Percentiles rank a stretch among this genome's conserved stretches.
phyloP scores from a whole-genome alignment of 2,329 filamentous ascomycete genomes.

The Cercospora beticola region DNA sequence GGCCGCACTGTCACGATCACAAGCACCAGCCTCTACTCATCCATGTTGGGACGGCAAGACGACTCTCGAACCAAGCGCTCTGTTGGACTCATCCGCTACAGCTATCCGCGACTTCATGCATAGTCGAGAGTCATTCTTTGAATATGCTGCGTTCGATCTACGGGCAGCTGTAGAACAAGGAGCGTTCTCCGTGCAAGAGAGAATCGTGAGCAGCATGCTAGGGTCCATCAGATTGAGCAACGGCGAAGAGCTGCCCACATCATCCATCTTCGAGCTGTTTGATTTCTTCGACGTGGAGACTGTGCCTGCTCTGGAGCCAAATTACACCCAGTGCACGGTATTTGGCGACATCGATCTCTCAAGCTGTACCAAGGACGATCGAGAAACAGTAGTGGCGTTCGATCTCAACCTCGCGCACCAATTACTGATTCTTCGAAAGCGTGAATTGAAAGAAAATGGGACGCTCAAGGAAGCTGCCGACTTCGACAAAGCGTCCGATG shows the following conservation, averaged over 20 bases:
- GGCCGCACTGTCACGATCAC: slow-evolving; percentile 71
- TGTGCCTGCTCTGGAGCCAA: slow-evolving; percentile 43
- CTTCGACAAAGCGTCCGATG: slow-evolving; percentile 51
- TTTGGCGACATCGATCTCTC: slow-evolving; percentile 68
- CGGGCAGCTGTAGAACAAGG: slow-evolving; percentile 57
- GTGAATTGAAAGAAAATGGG: slow-evolving; percentile 55
- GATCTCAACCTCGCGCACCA: slow-evolving; percentile 71
- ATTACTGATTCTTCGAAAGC: slow-evolving; percentile 68
- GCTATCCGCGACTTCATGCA: slow-evolving; percentile 76
- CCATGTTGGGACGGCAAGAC: slow-evolving; percentile 72
- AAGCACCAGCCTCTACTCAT: slow-evolving; percentile 67
- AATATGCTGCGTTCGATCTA: slow-evolving; percentile 83
- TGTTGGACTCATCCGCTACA: slow-evolving; percentile 64
- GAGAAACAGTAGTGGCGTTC: slow-evolving; percentile 60
- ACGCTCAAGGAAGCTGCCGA: slow-evolving; percentile 33
- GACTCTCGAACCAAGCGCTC: slow-evolving; percentile 63
- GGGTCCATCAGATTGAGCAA: slow-evolving; percentile 69
- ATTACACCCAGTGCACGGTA: slow-evolving; percentile 53
- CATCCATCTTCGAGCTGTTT: slow-evolving; percentile 86
- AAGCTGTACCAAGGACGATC: slow-evolving; percentile 61
- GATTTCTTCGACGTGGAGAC: slow-evolving; percentile 77
- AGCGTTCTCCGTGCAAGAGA: slow-evolving; percentile 53
- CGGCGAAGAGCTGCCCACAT: slow-evolving; percentile 64
- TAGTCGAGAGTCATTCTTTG: slow-evolving; percentile 72
- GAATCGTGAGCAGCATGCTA: slow-evolving; percentile 63